Percentiles rank a stretch among this genome's conserved stretches.
Evolutionary conservation across 495 filamentous ascomycete species (phyloP).

Genomic region (Achaetomiella virescens): DNA sequence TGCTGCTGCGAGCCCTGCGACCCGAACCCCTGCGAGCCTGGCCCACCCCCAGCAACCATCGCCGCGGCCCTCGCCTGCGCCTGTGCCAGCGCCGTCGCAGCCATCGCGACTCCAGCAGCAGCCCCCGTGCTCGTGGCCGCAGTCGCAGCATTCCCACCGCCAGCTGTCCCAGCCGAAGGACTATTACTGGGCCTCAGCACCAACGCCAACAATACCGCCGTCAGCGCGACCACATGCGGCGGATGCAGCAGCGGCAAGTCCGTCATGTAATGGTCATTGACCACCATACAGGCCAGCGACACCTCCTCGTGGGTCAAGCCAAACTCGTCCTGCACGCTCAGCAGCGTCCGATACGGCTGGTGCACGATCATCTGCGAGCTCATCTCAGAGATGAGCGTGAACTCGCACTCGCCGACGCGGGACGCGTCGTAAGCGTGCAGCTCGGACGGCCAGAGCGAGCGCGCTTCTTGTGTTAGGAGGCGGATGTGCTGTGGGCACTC

Average conservation of each 20-base stretch:
- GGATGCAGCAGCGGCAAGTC: constrained; percentile 84
- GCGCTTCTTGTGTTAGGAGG: constrained; percentile 75
- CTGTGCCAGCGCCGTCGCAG: constrained; percentile 36
- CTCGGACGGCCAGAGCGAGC: constrained; percentile 85
- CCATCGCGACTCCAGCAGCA: constrained; percentile 32
- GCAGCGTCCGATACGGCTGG: constrained; percentile 90
- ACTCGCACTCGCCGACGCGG: constrained; percentile 93
- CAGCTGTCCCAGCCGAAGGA: neutral
- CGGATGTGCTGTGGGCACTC: constrained; percentile 96
- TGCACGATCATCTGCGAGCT: constrained; percentile 90
- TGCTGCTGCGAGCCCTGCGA: constrained; percentile 8
- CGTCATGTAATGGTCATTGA: constrained; percentile 95
- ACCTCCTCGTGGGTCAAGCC: constrained; percentile 70
- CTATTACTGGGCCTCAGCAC: constrained; percentile 53
- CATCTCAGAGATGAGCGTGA: constrained; percentile 91
- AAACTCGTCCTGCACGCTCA: constrained; percentile 63
- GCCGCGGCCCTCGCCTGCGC: constrained; percentile 29
- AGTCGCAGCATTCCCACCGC: neutral
- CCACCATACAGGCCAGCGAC: constrained; percentile 72
- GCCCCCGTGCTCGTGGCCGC: constrained; percentile 16
- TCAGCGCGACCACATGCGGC: constrained; percentile 85
- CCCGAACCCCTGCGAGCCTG: neutral
- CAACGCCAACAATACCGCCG: constrained; percentile 80
- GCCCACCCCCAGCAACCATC: constrained; percentile 10
- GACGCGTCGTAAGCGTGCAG: constrained; percentile 74